These are phyloP conservation scores for Baorangia bicolor DNA, from an alignment of 768 basidiomycete species.

Conservation along the genomic window DNA sequence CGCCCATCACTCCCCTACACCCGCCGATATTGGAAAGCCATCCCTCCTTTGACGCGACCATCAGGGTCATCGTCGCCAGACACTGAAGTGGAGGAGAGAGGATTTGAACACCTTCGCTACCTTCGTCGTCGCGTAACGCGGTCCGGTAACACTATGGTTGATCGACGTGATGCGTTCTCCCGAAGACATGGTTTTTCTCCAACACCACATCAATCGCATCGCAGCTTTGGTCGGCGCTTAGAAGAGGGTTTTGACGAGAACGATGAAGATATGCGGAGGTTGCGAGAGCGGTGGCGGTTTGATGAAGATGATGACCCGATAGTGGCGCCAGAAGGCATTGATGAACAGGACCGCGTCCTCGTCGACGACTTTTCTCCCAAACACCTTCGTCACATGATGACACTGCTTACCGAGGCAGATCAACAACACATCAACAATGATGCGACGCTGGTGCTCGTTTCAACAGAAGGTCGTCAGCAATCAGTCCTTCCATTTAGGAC, in stretches of 20 bases:
- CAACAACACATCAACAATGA: constrained; percentile 51
- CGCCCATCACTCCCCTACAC: constrained; percentile 54
- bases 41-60: constrained; percentile 41
- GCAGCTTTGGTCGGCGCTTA: constrained; percentile 27
- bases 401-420: constrained; percentile 56
- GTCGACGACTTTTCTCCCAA: constrained; percentile 68
- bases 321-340: constrained; percentile 54
- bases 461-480: constrained; percentile 50
- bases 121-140: constrained; percentile 79
- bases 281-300: constrained; percentile 66
- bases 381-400: constrained; percentile 57
- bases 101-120: constrained; percentile 23
- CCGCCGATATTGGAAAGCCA: constrained; percentile 65
- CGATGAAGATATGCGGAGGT: constrained; percentile 40
- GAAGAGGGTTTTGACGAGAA: constrained; percentile 23
- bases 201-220: constrained; percentile 1
- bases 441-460: constrained; percentile 42
- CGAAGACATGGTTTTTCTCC: constrained; percentile 25
- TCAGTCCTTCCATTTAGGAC: constrained; percentile 48
- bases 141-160: constrained; percentile 74
- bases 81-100: constrained; percentile 21
- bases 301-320: constrained; percentile 63
- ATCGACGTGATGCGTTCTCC: constrained; percentile 53
- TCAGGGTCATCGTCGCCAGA: constrained; percentile 33
- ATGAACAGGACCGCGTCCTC: constrained; percentile 68